Evolutionary conservation across 345 rosid species (phyloP).

Genomic region (Hibiscus trionum): DNA sequence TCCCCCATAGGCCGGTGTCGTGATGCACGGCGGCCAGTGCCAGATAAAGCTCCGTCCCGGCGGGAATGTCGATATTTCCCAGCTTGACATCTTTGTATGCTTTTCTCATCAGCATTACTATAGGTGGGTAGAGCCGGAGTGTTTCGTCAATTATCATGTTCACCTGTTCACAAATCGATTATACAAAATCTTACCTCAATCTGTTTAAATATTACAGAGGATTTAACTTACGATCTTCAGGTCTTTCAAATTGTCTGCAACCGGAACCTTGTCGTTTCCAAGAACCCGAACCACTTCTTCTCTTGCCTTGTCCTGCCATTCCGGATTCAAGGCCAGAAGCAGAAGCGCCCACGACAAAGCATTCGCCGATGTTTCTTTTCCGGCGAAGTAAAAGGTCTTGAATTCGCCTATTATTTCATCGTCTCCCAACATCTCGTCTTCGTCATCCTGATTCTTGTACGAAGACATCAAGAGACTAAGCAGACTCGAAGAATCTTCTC

Average conservation of each 20-base stretch:
- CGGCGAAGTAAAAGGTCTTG: constrained; percentile 86
- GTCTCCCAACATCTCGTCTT: constrained; percentile 47
- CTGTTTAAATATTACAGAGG: not conserved
- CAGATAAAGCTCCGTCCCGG: constrained; percentile 47
- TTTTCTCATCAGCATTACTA: constrained; percentile 44
- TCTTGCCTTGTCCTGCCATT: constrained; percentile 76
- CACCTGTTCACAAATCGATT: constrained; percentile 31
- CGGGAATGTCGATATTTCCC: constrained; percentile 54
- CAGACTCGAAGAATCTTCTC: constrained; percentile 42
- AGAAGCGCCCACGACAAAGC: constrained; percentile 64
- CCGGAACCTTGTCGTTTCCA: constrained; percentile 25
- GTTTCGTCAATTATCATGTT: constrained; percentile 62
- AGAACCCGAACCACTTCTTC: constrained; percentile 54
- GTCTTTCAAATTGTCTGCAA: constrained; percentile 36
- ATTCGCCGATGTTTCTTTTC: constrained; percentile 70
- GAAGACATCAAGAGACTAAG: constrained; percentile 50
- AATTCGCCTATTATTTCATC: constrained; percentile 81
- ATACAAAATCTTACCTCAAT: too few relatives aligned
- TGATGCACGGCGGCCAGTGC: constrained; percentile 47
- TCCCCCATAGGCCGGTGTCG: constrained; percentile 64
- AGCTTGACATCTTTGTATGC: constrained; percentile 35
- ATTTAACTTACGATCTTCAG: constrained; percentile 54
- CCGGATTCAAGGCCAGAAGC: constrained; percentile 61
- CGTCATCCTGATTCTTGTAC: constrained; percentile 36
- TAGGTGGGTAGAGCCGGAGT: constrained; percentile 70